Conservation (phyloP, 2,329 filamentous ascomycete species). For the Rutstroemia sp. region DNA sequence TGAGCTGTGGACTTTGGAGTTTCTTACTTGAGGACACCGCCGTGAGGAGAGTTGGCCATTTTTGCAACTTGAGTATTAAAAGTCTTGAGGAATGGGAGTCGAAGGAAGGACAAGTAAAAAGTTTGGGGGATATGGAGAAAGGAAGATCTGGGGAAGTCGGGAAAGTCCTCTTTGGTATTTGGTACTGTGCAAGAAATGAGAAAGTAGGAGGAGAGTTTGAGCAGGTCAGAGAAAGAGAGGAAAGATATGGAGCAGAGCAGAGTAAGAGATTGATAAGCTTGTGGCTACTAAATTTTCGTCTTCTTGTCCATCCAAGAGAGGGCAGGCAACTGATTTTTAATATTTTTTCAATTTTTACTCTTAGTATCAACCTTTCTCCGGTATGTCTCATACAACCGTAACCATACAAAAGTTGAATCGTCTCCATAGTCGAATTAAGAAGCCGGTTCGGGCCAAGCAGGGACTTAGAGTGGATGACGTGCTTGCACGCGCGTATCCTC, state of each 20-base stretch:
- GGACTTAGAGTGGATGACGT: slow-evolving; percentile 7
- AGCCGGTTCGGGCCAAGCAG: neutral
- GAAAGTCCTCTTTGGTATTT: neutral
- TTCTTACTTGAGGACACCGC: slow-evolving; percentile 76
- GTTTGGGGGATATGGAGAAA: neutral
- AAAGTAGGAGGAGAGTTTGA: neutral
- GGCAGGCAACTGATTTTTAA: neutral
- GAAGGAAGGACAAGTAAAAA: neutral
- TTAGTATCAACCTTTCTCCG: neutral
- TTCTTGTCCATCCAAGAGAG: neutral
- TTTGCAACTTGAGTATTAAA: slow-evolving; percentile 20
- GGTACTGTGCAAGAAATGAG: slow-evolving; percentile 5
- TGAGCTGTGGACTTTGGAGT: neutral
- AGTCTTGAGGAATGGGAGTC: neutral
- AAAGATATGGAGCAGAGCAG: neutral
- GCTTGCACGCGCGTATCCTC: slow-evolving; percentile 2
- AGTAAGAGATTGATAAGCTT: neutral
- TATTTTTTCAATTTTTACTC: neutral
- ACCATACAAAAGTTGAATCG: neutral
- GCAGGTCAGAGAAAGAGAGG: neutral
- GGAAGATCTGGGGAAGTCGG: neutral
- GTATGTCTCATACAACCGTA: neutral
- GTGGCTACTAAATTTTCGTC: neutral
- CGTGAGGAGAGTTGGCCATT: slow-evolving; percentile 70
- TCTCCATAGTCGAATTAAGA: neutral